Base-by-base conservation (phyloP, 441 rosid species). In the Biscutella laevigata region DNA sequence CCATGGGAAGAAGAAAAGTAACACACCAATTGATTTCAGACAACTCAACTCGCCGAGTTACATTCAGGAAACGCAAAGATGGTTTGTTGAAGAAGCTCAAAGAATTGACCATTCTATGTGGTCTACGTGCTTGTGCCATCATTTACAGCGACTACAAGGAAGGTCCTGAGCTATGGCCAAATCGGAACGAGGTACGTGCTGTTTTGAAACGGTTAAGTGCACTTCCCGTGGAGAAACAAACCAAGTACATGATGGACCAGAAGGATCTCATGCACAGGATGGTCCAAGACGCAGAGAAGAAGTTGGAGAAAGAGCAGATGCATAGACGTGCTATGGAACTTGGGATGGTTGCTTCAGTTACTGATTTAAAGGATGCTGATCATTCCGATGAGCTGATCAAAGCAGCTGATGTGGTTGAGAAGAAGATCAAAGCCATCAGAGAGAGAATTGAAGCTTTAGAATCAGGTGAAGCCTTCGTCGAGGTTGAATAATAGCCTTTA, bases 81-180 rank as follows among this genome's bases (percentile, higher is more conserved):
- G 86, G 86, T 38, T 48, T 86, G 45, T 13, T 77, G 30, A 86
- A 81, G 62, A 83, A 86, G 69, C 62, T 79, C 22, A 48, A 45
- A 0, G 88, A 83, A 36, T 60, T 86, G n/a, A 70, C 73, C 30
- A 81, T 82, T 34, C 78, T 86, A 0, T 86, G 83, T n/a, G 88
- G 78, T 8, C 51, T 86, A 37, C 42, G 45, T 0, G 83, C 82
- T 2, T 81, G 80, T 20, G 86, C 78, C 6, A 47, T 86, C 53
- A 71, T 86, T 48, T 79, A 62, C 59, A 62, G 78, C 48, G 49
- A 59, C 11, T 67, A 40, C 38, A 68, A 69, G 9, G 47, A 55
- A 8, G 71, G 61, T 0, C 83, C 86, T 1, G 78, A 76, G 13
- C 49, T 68, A 9, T 68, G 72, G 72, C 72, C 72, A 34, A 60